Conservation (phyloP, 768 basidiomycete species). For the Rhodocollybia butyracea region DNA sequence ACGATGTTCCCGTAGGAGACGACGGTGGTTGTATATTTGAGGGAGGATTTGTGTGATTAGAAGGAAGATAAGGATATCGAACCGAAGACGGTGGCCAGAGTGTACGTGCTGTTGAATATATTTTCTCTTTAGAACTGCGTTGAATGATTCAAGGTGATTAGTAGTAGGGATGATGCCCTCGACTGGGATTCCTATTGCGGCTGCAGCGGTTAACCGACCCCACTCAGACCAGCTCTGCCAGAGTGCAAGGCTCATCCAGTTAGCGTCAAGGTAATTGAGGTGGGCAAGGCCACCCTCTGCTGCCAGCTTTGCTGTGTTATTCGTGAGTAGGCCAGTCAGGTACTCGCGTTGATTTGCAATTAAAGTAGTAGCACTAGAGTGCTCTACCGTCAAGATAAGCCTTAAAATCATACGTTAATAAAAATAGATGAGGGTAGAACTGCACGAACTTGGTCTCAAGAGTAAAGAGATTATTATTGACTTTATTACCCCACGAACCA, state of each 20-base stretch:
- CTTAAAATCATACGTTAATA: too few relatives aligned
- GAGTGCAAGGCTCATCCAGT: constrained; percentile 23
- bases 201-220: constrained; percentile 23
- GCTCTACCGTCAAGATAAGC: too few relatives aligned
- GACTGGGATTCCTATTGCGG: constrained; percentile 5
- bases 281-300: constrained; percentile 13
- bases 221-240: constrained; percentile 31
- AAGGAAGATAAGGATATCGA: constrained; percentile 21
- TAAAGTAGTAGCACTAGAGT: background rate
- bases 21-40: constrained; percentile 1
- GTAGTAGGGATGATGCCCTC: constrained; percentile 21
- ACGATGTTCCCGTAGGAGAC: background rate
- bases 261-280: constrained; percentile 19
- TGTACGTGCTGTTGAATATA: constrained; percentile 21
- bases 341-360: background rate
- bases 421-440: too few relatives aligned
- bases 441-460: background rate
- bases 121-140: constrained; percentile 22
- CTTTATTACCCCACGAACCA: background rate
- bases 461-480: background rate
- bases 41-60: constrained; percentile 12
- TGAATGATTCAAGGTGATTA: constrained; percentile 30
- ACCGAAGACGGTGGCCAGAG: constrained; percentile 20
- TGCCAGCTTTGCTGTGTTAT: background rate
- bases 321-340: too few relatives aligned